phyloP scores from a whole-genome alignment of 1,284 basidiomycete genomes.

The Pterulicium gracile region DNA sequence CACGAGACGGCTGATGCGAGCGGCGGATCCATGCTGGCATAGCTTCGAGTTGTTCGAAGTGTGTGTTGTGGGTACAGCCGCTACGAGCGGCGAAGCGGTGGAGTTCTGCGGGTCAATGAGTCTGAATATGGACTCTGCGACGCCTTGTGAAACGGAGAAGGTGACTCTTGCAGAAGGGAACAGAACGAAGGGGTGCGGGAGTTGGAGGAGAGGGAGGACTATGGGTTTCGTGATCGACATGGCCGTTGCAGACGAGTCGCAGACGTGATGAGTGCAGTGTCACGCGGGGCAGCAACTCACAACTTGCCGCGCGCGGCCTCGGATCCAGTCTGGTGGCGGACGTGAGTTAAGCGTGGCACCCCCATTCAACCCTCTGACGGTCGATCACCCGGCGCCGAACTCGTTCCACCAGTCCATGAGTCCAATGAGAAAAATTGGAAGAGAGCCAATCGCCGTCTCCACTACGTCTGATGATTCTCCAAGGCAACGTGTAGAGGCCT shows the following conservation, averaged over 20 bases:
- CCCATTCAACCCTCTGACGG: too few species aligned
- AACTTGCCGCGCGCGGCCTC: too few species aligned
- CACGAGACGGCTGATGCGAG: background rate
- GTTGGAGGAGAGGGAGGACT: slow-evolving; percentile 1
- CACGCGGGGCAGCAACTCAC: too few species aligned
- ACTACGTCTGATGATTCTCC: too few species aligned
- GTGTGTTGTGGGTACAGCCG: background rate
- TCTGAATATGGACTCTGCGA: background rate
- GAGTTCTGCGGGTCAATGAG: background rate
- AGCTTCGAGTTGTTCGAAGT: slow-evolving; percentile 2
- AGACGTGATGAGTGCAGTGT: too few species aligned
- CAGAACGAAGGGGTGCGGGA: background rate
- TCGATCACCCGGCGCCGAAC: too few species aligned
- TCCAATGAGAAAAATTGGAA: too few species aligned
- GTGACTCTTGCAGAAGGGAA: background rate
- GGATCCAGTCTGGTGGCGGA: too few species aligned
- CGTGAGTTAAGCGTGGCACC: too few species aligned
- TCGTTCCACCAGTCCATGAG: too few species aligned
- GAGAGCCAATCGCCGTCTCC: too few species aligned
- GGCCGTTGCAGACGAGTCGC: background rate
- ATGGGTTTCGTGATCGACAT: background rate
- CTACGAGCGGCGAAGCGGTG: background rate
- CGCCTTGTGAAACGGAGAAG: background rate
- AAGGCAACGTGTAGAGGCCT: too few species aligned
- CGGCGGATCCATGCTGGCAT: background rate